A percentile compares a stretch with the other conserved stretches of the same genome.
Evolutionary conservation across 192 early-diverging fungal genomes (phyloP).

Genomic region (Backusella parvicylindrica): DNA sequence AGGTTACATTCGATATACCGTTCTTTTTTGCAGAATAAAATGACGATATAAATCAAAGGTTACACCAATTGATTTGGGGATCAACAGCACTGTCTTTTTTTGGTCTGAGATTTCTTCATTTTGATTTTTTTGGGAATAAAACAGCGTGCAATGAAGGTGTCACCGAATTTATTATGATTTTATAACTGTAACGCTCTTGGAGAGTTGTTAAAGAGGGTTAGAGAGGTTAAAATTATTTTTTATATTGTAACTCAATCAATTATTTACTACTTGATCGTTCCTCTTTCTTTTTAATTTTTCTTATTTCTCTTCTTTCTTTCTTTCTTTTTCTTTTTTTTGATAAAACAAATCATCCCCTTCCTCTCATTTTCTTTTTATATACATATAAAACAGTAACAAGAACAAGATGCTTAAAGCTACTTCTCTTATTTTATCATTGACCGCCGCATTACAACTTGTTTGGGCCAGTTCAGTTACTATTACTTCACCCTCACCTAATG

Average conservation of each 20-base stretch:
- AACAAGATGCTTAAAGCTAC: slow-evolving; percentile 4
- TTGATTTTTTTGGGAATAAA: background rate
- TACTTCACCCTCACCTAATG: slow-evolving; percentile 5
- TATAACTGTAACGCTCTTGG: background rate
- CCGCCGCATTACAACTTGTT: background rate
- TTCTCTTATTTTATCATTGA: background rate
- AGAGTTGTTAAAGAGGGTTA: background rate
- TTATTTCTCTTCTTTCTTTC: background rate
- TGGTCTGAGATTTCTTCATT: background rate
- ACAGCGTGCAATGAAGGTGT: background rate
- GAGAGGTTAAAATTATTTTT: background rate
- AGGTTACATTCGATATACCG: background rate
- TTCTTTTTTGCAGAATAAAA: background rate
- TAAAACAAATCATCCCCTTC: background rate
- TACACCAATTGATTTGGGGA: background rate
- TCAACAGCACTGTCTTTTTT: background rate
- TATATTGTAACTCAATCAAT: background rate
- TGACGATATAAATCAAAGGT: background rate
- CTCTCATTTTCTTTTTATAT: background rate
- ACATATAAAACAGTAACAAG: background rate
- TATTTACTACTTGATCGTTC: background rate
- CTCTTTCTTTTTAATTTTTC: background rate
- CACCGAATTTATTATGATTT: background rate
- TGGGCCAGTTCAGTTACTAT: slow-evolving; percentile 1
- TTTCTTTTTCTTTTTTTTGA: background rate